phyloP scores from a whole-genome alignment of 2,329 filamentous ascomycete species.

The Trichoderma afroharzianum region DNA sequence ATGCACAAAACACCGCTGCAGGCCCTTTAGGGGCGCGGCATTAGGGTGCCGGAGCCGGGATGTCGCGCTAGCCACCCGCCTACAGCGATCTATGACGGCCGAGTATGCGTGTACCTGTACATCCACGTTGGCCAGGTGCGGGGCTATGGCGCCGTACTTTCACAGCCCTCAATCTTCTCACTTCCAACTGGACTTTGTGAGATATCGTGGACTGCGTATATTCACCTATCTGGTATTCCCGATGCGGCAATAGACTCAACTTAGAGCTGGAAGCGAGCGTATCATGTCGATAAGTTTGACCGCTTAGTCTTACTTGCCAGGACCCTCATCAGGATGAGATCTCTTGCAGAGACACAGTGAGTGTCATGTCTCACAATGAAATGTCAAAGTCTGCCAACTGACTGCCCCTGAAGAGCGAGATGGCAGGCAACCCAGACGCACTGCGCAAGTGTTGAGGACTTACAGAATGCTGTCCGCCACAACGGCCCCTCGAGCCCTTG shows the following conservation, averaged over 20 bases:
- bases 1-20: not conserved
- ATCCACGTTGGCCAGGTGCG: not conserved
- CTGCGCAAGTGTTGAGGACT: conserved; percentile 54
- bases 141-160: not conserved
- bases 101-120: conserved; percentile 7
- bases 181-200: not conserved
- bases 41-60: not conserved
- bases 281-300: not conserved
- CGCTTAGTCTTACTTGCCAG: not conserved
- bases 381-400: not conserved
- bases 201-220: not conserved
- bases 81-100: not conserved
- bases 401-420: conserved; percentile 49
- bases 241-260: not conserved
- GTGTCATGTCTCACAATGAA: conserved; percentile 14
- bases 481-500: conserved; percentile 61
- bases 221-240: not conserved
- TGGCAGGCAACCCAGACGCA: conserved; percentile 63
- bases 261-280: not conserved
- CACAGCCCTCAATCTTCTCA: not conserved
- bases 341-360: conserved; percentile 38
- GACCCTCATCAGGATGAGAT: conserved; percentile 30
- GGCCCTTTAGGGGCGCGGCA: not conserved
- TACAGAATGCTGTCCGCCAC: conserved; percentile 62
- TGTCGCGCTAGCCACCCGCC: not conserved